Conservation (phyloP, 2,329 filamentous ascomycete species). For the Aspergillus intermedius region DNA sequence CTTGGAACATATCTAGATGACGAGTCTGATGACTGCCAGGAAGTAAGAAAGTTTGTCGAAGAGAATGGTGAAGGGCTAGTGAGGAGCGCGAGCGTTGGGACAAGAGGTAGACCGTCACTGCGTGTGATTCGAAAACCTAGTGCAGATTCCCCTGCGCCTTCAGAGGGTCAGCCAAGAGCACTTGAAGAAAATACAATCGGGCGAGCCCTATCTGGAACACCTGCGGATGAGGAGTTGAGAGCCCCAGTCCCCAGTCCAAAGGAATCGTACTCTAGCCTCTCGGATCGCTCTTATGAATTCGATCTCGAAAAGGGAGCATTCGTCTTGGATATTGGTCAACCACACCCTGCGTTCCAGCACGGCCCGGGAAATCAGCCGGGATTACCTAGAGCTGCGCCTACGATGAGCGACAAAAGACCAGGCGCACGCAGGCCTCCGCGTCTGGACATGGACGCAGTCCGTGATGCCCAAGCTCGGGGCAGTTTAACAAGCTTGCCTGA, state of each 20-base stretch:
- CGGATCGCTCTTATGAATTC: constrained; percentile 19
- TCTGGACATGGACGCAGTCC: constrained; percentile 75
- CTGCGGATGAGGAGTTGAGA: neutral
- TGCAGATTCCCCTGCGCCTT: constrained; percentile 14
- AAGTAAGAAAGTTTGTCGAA: constrained; percentile 8
- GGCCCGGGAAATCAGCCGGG: constrained; percentile 17
- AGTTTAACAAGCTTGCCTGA: constrained; percentile 90
- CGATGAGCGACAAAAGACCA: constrained; percentile 37
- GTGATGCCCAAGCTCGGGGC: constrained; percentile 72
- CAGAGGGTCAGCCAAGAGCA: constrained; percentile 4
- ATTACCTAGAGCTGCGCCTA: constrained; percentile 23
- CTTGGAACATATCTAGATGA: constrained; percentile 31
- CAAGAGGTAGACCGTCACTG: constrained; percentile 35
- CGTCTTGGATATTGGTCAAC: constrained; percentile 11
- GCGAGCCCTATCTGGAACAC: constrained; percentile 1
- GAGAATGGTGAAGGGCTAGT: constrained; percentile 25
- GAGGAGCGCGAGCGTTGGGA: constrained; percentile 39
- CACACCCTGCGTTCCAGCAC: constrained; percentile 4
- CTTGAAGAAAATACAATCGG: constrained; percentile 10
- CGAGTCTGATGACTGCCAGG: constrained; percentile 20
- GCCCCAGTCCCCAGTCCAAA: constrained; percentile 4
- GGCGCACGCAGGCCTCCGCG: constrained; percentile 54
- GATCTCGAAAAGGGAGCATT: constrained; percentile 31
- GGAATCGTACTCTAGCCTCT: constrained; percentile 14
- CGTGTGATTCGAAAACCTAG: constrained; percentile 33